Evolutionary conservation across 768 basidiomycete genomes (phyloP).

Genomic region (Exidia glandulosa): DNA sequence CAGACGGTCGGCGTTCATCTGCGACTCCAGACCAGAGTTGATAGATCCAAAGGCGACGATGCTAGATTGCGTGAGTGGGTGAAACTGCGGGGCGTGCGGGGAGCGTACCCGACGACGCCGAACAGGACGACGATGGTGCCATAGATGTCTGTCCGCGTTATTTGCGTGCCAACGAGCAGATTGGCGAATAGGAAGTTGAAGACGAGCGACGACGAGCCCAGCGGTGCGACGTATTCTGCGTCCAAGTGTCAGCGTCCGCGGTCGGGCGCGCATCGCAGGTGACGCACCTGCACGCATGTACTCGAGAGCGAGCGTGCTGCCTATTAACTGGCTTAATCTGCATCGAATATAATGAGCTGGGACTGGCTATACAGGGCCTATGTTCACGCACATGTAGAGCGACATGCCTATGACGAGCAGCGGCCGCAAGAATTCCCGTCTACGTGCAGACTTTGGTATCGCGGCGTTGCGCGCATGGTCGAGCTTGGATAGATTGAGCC

Average conservation of each 20-base stretch:
- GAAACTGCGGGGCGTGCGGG: not conserved
- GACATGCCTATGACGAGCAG: slow-evolving; percentile 88
- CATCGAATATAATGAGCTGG: slow-evolving; percentile 3
- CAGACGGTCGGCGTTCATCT: slow-evolving; percentile 65
- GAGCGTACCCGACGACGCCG: slow-evolving; percentile 2
- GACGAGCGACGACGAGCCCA: slow-evolving; percentile 86
- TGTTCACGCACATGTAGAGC: slow-evolving; percentile 68
- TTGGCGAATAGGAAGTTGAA: slow-evolving; percentile 96
- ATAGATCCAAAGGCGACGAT: slow-evolving; percentile 82
- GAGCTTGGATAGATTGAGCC: slow-evolving; percentile 89
- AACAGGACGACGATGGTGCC: not conserved
- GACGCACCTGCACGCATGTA: slow-evolving; percentile 73
- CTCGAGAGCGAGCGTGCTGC: slow-evolving; percentile 75
- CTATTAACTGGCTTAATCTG: slow-evolving; percentile 76
- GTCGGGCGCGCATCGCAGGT: slow-evolving; percentile 1
- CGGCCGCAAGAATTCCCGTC: slow-evolving; percentile 70
- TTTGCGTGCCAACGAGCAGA: slow-evolving; percentile 76
- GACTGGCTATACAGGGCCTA: not conserved
- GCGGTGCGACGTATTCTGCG: slow-evolving; percentile 87
- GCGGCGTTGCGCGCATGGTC: slow-evolving; percentile 76
- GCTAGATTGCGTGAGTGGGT: slow-evolving; percentile 70
- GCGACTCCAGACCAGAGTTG: slow-evolving; percentile 64
- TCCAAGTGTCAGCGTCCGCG: slow-evolving; percentile 8
- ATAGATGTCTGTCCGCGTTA: slow-evolving; percentile 73
- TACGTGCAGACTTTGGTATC: slow-evolving; percentile 65